These are phyloP conservation scores for Boletus speciosus DNA, from an alignment of 768 basidiomycete species.

Conservation along the genomic window DNA sequence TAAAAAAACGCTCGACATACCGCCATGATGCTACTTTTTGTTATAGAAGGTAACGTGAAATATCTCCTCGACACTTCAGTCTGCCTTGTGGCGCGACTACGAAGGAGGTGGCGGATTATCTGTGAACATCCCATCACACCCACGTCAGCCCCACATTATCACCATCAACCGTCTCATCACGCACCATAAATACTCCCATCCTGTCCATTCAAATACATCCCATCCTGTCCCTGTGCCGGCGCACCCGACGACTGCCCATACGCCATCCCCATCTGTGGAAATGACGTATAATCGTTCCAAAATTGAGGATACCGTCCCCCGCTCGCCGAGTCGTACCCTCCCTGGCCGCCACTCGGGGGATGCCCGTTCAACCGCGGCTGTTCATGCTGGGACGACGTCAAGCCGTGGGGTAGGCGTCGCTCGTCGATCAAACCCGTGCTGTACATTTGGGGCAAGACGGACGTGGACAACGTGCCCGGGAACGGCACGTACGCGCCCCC, in stretches of 20 bases:
- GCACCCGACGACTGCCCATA: constrained; percentile 27
- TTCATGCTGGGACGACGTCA: constrained; percentile 18
- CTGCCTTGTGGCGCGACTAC: neutral
- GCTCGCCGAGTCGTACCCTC: constrained; percentile 19
- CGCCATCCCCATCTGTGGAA: constrained; percentile 44
- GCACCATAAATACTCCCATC: constrained; percentile 30
- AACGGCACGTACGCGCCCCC: constrained; percentile 33
- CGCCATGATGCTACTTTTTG: neutral
- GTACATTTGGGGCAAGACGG: constrained; percentile 71
- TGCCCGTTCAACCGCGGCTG: constrained; percentile 17
- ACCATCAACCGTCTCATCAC: constrained; percentile 1
- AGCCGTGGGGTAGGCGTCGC: constrained; percentile 26
- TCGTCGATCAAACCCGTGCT: constrained; percentile 68
- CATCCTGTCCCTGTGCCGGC: constrained; percentile 17
- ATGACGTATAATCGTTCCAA: constrained; percentile 55
- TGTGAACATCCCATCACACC: neutral
- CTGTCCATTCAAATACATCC: constrained; percentile 23
- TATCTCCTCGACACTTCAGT: neutral
- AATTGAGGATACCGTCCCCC: constrained; percentile 46
- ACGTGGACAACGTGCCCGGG: constrained; percentile 57
- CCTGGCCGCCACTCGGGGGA: constrained; percentile 6
- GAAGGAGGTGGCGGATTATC: constrained; percentile 10
- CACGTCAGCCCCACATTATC: neutral
- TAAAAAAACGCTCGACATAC: neutral
- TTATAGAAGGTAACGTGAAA: neutral